Conservation (phyloP, 2,329 filamentous ascomycete genomes). For the Hawksworthiomyces lignivorus region DNA sequence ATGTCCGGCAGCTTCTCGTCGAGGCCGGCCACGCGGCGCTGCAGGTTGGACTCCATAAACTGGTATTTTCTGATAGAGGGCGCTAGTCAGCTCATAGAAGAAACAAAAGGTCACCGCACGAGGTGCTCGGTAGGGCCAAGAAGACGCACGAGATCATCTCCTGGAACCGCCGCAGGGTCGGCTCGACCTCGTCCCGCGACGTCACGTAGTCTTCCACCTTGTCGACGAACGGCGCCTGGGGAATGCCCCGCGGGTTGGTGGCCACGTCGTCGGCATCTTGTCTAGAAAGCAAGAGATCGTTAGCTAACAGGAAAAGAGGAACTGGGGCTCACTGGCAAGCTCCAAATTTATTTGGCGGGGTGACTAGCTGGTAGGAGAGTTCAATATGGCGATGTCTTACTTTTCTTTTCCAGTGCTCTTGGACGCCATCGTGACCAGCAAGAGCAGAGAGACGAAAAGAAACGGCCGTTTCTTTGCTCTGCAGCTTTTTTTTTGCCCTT, state of each 20-base stretch:
- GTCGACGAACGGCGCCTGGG: constrained; percentile 77
- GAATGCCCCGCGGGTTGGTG: constrained; percentile 77
- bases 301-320: no score
- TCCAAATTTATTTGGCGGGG: no score
- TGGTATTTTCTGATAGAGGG: constrained; percentile 74
- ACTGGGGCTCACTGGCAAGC: no score
- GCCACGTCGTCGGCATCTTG: constrained; percentile 41
- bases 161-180: constrained; percentile 74
- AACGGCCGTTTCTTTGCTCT: no score
- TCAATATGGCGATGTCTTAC: no score
- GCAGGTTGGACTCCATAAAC: constrained; percentile 96
- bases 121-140: no score
- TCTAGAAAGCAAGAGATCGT: no score
- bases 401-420: constrained; percentile 28
- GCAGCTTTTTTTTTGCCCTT: no score
- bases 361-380: no score
- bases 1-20: constrained; percentile 97
- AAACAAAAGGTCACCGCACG: no score
- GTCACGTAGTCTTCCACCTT: constrained; percentile 83
- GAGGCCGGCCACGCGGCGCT: constrained; percentile 71
- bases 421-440: constrained; percentile 6
- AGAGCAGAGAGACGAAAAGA: no score
- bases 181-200: constrained; percentile 69
- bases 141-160: constrained; percentile 80
- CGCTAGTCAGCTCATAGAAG: neutral